These are phyloP conservation scores for Friedmanniomyces simplex DNA, from an alignment of 495 filamentous ascomycete species.

Conservation along the genomic window DNA sequence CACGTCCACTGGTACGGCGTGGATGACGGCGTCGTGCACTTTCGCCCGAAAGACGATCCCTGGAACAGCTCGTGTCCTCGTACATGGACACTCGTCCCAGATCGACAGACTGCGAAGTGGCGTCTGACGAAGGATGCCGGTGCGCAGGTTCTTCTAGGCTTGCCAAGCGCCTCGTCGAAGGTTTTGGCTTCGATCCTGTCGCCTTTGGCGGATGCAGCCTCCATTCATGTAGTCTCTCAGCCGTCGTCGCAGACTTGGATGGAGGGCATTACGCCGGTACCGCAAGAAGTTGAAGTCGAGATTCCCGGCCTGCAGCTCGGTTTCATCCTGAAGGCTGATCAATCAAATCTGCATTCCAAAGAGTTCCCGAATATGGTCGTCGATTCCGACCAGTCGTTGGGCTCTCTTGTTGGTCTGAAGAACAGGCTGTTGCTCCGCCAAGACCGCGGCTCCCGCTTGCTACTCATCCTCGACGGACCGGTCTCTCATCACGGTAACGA, in stretches of 20 bases:
- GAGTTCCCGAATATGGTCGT: constrained; percentile 48
- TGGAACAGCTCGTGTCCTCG: constrained; percentile 30
- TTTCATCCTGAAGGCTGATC: constrained; percentile 34
- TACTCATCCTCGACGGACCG: not conserved
- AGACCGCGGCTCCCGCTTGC: not conserved
- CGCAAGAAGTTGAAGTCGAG: constrained; percentile 30
- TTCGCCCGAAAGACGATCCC: constrained; percentile 33
- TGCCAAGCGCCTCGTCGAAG: constrained; percentile 28
- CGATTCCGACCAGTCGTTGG: constrained; percentile 41
- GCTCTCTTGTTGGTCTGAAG: constrained; percentile 42
- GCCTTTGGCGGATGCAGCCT: constrained; percentile 29
- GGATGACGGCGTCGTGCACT: constrained; percentile 37
- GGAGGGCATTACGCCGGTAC: not conserved
- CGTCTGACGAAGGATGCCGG: not conserved
- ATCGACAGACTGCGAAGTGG: not conserved
- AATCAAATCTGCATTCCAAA: constrained; percentile 34
- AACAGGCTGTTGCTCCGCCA: constrained; percentile 44
- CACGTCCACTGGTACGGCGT: constrained; percentile 53
- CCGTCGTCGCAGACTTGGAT: not conserved
- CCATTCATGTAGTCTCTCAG: constrained; percentile 32
- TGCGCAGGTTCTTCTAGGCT: constrained; percentile 24
- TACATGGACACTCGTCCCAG: not conserved
- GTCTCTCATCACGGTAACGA: constrained; percentile 16
- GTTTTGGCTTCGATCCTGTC: constrained; percentile 28
- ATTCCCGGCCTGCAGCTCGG: constrained; percentile 41